Percentiles rank a stretch among this genome's conserved stretches.
These are phyloP conservation scores for Phytomonas sp. DNA, from an alignment of 208 protist species.

Conservation along the genomic window DNA sequence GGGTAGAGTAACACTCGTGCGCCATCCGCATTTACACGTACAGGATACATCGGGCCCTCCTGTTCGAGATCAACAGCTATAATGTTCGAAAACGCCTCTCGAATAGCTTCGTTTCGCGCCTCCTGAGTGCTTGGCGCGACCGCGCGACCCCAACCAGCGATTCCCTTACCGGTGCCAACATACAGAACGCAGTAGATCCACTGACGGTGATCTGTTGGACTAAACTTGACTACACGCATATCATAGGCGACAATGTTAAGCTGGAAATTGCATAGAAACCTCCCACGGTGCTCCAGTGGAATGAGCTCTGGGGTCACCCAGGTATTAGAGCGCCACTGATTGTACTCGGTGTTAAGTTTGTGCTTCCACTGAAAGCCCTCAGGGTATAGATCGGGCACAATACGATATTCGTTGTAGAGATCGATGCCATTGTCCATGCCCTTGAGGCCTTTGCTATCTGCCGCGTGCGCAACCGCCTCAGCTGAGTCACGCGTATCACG, in stretches of 20 bases:
- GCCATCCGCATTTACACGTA: constrained; percentile 86
- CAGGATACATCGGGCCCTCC: constrained; percentile 90
- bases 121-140: constrained; percentile 87
- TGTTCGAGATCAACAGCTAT: constrained; percentile 91
- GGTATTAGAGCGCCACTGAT: constrained; percentile 91
- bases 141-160: constrained; percentile 85
- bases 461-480: constrained; percentile 76
- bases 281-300: constrained; percentile 84
- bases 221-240: constrained; percentile 91
- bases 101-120: constrained; percentile 86
- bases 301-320: constrained; percentile 90
- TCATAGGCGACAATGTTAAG: constrained; percentile 89
- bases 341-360: constrained; percentile 91
- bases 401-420: constrained; percentile 90
- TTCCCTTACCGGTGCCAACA: constrained; percentile 86
- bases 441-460: constrained; percentile 87
- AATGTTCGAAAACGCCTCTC: constrained; percentile 87
- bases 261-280: constrained; percentile 92
- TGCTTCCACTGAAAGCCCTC: constrained; percentile 92
- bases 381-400: constrained; percentile 89
- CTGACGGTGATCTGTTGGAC: constrained; percentile 88
- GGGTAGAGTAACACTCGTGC: constrained; percentile 86
- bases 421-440: constrained; percentile 90
- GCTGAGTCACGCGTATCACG: constrained; percentile 83
- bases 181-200: constrained; percentile 92